phyloP scores from a whole-genome alignment of 768 basidiomycete genomes.

The Podaxis carcinomalis region DNA sequence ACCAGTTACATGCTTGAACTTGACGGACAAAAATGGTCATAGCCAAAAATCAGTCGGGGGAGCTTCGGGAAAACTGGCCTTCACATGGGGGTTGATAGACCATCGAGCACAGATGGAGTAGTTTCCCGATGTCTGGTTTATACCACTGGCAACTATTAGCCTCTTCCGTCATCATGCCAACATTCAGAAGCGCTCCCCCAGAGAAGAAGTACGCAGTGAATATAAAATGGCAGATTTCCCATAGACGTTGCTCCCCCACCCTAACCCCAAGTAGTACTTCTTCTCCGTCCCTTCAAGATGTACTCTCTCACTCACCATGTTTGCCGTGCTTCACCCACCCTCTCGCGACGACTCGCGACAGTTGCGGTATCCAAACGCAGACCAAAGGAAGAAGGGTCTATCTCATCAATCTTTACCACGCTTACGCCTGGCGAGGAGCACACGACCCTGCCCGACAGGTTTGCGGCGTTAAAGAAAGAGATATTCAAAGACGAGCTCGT shows the following conservation, averaged over 20 bases:
- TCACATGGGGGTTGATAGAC: too few relatives aligned
- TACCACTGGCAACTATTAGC: neutral
- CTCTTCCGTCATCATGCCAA: neutral
- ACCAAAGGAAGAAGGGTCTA: slow-evolving; percentile 35
- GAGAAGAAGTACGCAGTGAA: too few relatives aligned
- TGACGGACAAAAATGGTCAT: too few relatives aligned
- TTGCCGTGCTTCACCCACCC: neutral
- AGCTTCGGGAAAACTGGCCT: too few relatives aligned
- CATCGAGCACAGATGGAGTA: too few relatives aligned
- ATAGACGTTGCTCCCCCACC: neutral
- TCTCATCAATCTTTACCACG: slow-evolving; percentile 35
- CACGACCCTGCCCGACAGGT: slow-evolving; percentile 40
- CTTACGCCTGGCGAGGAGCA: slow-evolving; percentile 29
- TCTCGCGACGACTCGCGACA: slow-evolving; percentile 3
- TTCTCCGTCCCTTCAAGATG: neutral
- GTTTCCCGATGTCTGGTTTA: too few relatives aligned
- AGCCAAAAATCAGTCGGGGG: too few relatives aligned
- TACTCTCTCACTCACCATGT: neutral
- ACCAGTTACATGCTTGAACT: too few relatives aligned
- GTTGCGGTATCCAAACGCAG: slow-evolving; percentile 13
- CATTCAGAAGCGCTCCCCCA: neutral
- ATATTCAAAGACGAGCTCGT: slow-evolving; percentile 50
- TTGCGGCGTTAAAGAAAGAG: slow-evolving; percentile 52
- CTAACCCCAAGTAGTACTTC: neutral
- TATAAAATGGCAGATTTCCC: neutral